A percentile compares a stretch with the other conserved stretches of the same genome.
Conservation (phyloP, 2,329 filamentous ascomycete genomes). For the Dendryphion nanum region DNA sequence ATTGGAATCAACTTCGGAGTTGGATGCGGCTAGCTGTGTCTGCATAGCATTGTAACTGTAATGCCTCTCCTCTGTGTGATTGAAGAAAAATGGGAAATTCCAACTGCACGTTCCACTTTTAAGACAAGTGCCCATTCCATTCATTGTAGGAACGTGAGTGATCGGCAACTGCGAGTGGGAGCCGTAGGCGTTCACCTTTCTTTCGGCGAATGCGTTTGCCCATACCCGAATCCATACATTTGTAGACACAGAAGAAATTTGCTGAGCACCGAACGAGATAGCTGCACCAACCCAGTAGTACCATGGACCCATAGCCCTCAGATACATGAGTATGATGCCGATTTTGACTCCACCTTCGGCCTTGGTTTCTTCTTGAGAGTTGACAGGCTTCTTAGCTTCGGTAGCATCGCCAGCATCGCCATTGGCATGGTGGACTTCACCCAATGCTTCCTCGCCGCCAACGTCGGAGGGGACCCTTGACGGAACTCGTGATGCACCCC, state of each 20-base stretch:
- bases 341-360: constrained; percentile 84
- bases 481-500: constrained; percentile 67
- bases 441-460: constrained; percentile 54
- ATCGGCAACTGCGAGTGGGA: constrained; percentile 38
- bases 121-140: constrained; percentile 47
- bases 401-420: constrained; percentile 45
- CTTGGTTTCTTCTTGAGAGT: constrained; percentile 63
- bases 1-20: constrained; percentile 66
- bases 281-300: constrained; percentile 86
- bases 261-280: constrained; percentile 75
- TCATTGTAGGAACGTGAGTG: constrained; percentile 44
- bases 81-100: constrained; percentile 39
- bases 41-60: constrained; percentile 40
- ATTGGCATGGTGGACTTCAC: constrained; percentile 45
- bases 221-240: constrained; percentile 95
- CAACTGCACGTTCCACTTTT: constrained; percentile 52
- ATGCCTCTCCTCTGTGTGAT: constrained; percentile 18
- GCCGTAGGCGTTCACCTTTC: constrained; percentile 38
- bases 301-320: constrained; percentile 90
- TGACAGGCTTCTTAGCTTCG: constrained; percentile 47
- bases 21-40: constrained; percentile 37
- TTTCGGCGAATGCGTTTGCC: constrained; percentile 79
- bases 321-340: constrained; percentile 80
- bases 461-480: constrained; percentile 77
- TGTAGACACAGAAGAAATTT: constrained; percentile 80